Evolutionary conservation across 306 rosid genomes (phyloP).

Genomic region (Prunus salicina): DNA sequence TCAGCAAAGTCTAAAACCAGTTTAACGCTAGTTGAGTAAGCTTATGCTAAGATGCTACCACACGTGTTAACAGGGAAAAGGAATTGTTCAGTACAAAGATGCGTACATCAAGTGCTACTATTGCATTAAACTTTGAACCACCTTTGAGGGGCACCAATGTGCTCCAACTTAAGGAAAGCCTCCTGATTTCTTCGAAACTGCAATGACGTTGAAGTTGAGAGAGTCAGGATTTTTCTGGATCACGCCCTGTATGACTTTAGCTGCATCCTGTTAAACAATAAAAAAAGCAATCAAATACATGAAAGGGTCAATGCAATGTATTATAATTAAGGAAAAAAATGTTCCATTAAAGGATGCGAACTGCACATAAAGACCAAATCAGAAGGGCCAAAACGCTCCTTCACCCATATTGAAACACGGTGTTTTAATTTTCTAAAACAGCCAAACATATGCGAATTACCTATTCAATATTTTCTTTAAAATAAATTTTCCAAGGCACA

Average conservation of each 20-base stretch:
- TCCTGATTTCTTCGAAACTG: constrained; percentile 56
- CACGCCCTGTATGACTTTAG: constrained; percentile 59
- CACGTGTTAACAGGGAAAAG: neutral
- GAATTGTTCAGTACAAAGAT: neutral
- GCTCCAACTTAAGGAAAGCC: constrained; percentile 7
- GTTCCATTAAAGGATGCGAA: neutral
- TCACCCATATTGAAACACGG: neutral
- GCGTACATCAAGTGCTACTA: neutral
- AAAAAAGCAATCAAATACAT: neutral
- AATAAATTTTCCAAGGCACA: neutral
- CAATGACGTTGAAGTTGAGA: constrained; percentile 70
- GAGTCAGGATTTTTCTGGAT: constrained; percentile 75
- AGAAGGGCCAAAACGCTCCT: neutral
- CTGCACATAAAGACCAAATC: neutral
- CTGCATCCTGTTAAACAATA: constrained; percentile 59
- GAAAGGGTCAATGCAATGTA: too few species aligned
- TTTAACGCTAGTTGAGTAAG: neutral
- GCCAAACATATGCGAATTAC: neutral
- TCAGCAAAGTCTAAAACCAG: neutral
- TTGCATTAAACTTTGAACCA: constrained; percentile 11
- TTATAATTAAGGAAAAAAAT: too few species aligned
- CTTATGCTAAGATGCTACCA: neutral
- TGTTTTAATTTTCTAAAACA: neutral
- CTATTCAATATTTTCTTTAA: neutral
- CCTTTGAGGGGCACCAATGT: neutral